Conservation (phyloP, 768 basidiomycete genomes). For the Pisolithus albus region DNA sequence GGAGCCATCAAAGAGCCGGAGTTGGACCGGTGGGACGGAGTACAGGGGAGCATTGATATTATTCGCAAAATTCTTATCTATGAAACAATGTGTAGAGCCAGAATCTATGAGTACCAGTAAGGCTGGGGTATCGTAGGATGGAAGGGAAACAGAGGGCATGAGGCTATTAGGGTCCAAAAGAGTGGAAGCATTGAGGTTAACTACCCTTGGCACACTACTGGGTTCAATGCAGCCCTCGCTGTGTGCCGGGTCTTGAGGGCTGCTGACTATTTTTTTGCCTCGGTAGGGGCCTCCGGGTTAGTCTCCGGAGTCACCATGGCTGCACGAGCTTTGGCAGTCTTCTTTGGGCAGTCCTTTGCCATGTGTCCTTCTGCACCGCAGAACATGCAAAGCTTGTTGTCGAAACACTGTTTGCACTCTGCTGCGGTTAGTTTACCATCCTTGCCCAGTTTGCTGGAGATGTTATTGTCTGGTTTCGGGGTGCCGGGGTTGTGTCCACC, state of each 20-base stretch:
- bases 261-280: constrained; percentile 5
- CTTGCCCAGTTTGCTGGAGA: background rate
- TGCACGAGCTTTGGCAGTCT: background rate
- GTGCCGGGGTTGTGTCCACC: no score
- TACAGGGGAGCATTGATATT: no score
- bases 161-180: no score
- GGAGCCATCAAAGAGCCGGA: no score
- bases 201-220: background rate
- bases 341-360: background rate
- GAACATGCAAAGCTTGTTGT: constrained; percentile 5
- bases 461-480: no score
- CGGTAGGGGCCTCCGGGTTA: background rate
- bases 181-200: constrained; percentile 1
- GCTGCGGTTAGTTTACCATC: background rate
- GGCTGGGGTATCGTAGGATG: no score
- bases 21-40: no score
- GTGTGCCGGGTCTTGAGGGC: background rate
- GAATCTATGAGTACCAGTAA: no score
- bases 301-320: background rate
- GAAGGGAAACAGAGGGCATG: no score
- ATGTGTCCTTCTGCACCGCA: background rate
- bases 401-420: background rate
- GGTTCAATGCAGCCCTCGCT: background rate
- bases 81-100: no score
- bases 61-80: no score